Base-by-base conservation (phyloP, 352 stramenopile species). In the Thraustochytrium sp. region DNA sequence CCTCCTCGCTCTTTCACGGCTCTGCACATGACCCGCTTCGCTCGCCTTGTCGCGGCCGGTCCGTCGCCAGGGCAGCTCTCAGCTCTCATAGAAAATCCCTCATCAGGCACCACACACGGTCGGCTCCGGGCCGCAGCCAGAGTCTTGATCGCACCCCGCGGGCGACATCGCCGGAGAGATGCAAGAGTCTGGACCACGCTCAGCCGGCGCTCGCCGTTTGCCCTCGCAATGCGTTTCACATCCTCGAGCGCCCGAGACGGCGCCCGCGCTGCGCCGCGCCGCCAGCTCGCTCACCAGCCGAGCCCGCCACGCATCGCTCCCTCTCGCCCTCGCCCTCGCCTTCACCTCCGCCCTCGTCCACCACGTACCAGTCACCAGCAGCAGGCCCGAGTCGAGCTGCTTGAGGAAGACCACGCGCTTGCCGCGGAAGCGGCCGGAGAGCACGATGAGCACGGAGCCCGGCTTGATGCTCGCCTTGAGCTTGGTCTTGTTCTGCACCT, bases 341-440 rank as follows among this genome's bases (percentile, higher is more conserved):
- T 55, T 55, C 0, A 55, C 18, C 16, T 23, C 16, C 48, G 48
- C 48, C 18, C n/a, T 18, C 18, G 48, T 55, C 16, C 18, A 55
- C n/a, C 42, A 82, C 73, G n/a, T 68, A 85, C 80, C 83, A 42
- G 78, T 86, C 9, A 99, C 96, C 26, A 99, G 90, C 36, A 99
- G 89, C 76, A 98, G 90, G 82, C 97, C 97, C 49, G 95, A 99
- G 80, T 94, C 92, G 40, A 99, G 90, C 85, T 97, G 91, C 88
- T 99, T 98, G 40, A 99, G 91, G 89, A 97, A 98, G 18, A 99
- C 95, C 9, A 98, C 95, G 85, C 96, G 93, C 92, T 98, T 98
- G 89, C 96, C 96, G 87, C 94, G 92, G 90, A 98, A 98, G 86
- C 96, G 93, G 83, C 96, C 96, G 23, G 93, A 93, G 2, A 99